Evolutionary conservation across 352 stramenopile genomes (phyloP), one percentile per base, ranked within the genome.

Genomic region (Globisporangium recalcitrans): DNA sequence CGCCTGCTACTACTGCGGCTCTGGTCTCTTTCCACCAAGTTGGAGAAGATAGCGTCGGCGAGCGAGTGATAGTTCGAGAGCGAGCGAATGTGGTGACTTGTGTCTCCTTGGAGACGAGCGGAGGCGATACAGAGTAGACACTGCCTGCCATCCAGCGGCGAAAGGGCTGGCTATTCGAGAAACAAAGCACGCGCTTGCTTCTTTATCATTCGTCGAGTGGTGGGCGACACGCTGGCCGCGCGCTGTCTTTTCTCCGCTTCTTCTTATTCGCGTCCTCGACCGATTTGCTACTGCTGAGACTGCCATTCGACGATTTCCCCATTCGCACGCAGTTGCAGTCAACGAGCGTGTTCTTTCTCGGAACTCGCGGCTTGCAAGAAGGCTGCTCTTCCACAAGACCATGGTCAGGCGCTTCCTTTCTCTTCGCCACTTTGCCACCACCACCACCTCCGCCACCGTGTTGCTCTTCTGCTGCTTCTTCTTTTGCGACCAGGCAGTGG

Each of bases 191-290:
- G 27, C 27, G 27, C 27, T 31, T 31, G 27, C 2, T 31, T 31
- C 2, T 31, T 31, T 31, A 2, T 5, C 27, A 31, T 5, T 31
- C 27, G 27, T 31, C 2, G 2, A 31, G 27, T 31, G 27, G 27
- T 31, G n/a, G n/a, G n/a, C n/a, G 27, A 31, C 5, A 31, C 27
- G 7, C 38, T 44, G 19, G 5, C 38, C 36, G n/a, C 16, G 7
- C 26, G 55, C 16, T 52, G n/a, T 44, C 24, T 29, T 52, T 49
- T 61, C 21, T 52, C 19, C 26, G 29, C 40, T 36, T 16, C 13
- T 7, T 61, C 55, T 61, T 61, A 61, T 61, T 61, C 29, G 55
- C 11, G 29, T 27, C 21, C 16, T 22, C 10, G 55, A 24, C 1
- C 3, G 54, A 10, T 48, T 19, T 14, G 0, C 10, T 52, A 48